Evolutionary conservation across 495 filamentous ascomycete genomes (phyloP).

Genomic region (Trichoderma gamsii): DNA sequence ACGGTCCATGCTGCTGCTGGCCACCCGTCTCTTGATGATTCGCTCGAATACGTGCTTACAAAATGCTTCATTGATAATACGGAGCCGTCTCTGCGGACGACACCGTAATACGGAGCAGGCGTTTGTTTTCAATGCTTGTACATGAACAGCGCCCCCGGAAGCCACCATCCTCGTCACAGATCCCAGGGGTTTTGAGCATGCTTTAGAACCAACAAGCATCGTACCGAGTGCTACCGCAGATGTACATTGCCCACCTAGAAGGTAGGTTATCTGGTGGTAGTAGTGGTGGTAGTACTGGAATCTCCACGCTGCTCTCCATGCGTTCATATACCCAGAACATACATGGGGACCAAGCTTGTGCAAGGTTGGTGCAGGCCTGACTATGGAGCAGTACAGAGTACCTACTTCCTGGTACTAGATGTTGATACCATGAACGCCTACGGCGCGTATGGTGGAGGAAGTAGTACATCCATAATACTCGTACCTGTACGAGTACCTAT

Average conservation of each 20-base stretch:
- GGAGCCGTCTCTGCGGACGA: background rate
- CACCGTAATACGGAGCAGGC: background rate
- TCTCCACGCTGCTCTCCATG: background rate
- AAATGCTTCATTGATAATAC: background rate
- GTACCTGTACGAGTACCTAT: background rate
- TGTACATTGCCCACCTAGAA: background rate
- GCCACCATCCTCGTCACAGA: conserved; percentile 6
- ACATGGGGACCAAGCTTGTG: background rate
- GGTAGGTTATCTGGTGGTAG: too few relatives aligned
- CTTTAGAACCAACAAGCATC: too few relatives aligned
- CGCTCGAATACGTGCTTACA: background rate
- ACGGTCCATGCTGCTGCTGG: background rate
- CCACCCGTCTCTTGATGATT: background rate
- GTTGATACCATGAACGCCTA: too few relatives aligned
- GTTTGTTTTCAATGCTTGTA: background rate
- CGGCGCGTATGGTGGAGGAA: too few relatives aligned
- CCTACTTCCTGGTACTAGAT: too few relatives aligned
- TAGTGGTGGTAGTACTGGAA: too few relatives aligned
- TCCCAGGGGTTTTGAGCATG: background rate
- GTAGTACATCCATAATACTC: background rate
- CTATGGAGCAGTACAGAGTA: too few relatives aligned
- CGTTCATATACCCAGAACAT: background rate
- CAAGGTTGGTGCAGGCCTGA: background rate
- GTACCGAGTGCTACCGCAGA: background rate
- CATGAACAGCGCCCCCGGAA: background rate